Evolutionary conservation across 2,329 filamentous ascomycete genomes (phyloP), one percentile per base, ranked within the genome.

Genomic region (Aspergillus luchuensis): DNA sequence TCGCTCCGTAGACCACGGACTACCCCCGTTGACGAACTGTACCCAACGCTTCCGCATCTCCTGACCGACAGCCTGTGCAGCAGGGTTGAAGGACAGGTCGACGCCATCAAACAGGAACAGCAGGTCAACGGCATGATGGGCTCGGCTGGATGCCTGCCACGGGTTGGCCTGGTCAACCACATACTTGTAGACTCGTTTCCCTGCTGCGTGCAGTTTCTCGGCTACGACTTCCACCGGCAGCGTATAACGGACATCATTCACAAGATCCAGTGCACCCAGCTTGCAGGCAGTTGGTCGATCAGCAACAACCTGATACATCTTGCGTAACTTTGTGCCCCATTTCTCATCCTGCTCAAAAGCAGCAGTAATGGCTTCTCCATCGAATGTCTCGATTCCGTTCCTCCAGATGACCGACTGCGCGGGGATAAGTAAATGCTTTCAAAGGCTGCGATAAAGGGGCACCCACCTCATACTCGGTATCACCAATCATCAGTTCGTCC

Each of bases 61-160:
- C 25, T 66, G 54, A 0, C 76, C 73, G 11, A 77, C 71, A 0
- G 49, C 57, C 2, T 74, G 64, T 3, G 79, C 78, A 1, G 69
- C 66, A 0, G 69, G 70, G 1, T 74, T 73, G 21, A 75, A 75
- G 0, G 70, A 69, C 0, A 80, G 57, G 56, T 80, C 76, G 4
- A 80, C 64, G 0, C 76, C 76, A 0, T 73, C 78, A 25, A 82
- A 83, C 0, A 82, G 64, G 8, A 81, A 75, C 2, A 82, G 59
- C 4, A 83, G 66, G 62, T 83, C 81, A 2, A 83, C 77, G 0
- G 78, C 81, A 59, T 83, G 81, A 41, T 83, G 81, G 2, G 80
- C 71, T 0, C 81, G 72, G 8, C 75, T 78, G 0, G 80, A 82
- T 0, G 74, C 56, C 53, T 82, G 81, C 78, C 78, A 82, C 5